Base-by-base conservation (phyloP, 305 asterid genomes). In the Lippia alba region DNA sequence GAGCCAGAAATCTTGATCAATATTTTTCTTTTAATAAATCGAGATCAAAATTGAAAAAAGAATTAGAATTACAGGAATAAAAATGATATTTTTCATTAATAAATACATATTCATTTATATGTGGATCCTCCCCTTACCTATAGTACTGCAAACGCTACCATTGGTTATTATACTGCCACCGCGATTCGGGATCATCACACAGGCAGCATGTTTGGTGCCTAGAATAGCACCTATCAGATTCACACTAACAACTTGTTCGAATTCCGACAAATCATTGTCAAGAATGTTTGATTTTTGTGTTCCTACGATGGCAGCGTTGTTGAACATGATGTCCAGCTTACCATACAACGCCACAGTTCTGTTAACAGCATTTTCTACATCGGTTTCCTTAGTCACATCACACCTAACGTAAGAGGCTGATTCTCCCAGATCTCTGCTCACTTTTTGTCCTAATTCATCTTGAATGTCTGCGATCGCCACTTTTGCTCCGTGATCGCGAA, bases 321-420 rank as follows among this genome's bases (percentile, higher is more conserved):
- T 73, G 58, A 67, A 48, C 69, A 78, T 61, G 55, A 78, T 68
- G 70, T 78, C 82, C 5, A 78, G 71, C 18, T 66, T 63, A 17
- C 72, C 72, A 57, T 59, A 68, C 40, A 30, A 16, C 9, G 69
- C 12, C 0, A 78, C 67, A 0, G 78, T 56, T 2, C 60, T 55
- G 56, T 67, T 40, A 12, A 78, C 76, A 6, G 69, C 82, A 2
- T 4, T 64, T 15, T 40, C 56, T 16, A 73, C 61, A 1, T 73
- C 78, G 3, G 45, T 10, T 34, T 78, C 78, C 1, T 60, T 15
- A 0, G 74, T 67, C 20, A 78, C 79, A 36, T 73, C 76, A 10
- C 79, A 67, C 33, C 73, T 78, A 58, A 72, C 55, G n/a, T 33
- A 77, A n/a, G 56, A 15, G 40, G 79, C 56, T 1, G 61, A 18